A percentile compares a stretch with the other conserved stretches of the same genome.
Evolutionary conservation across 1,284 basidiomycete species (phyloP).

Genomic region (Ceratobasidium sp.): DNA sequence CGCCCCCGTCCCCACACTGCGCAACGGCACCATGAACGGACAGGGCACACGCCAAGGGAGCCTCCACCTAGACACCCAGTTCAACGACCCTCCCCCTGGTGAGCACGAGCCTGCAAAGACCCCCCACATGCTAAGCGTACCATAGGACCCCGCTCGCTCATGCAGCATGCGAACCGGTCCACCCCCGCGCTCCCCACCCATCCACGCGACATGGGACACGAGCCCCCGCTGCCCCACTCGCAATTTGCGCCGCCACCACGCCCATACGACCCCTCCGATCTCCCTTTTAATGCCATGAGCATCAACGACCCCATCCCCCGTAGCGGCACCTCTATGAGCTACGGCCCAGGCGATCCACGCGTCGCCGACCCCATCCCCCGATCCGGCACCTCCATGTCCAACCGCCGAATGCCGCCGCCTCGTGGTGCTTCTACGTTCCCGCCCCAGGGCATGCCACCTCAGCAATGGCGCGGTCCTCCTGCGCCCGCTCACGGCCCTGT

Average conservation of each 20-base stretch:
- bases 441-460: slow-evolving; percentile 34
- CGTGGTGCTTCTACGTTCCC: slow-evolving; percentile 26
- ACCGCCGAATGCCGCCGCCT: slow-evolving; percentile 36
- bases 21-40: slow-evolving; percentile 24
- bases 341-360: slow-evolving; percentile 56
- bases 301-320: slow-evolving; percentile 64
- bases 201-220: slow-evolving; percentile 55
- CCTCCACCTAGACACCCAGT: slow-evolving; percentile 8
- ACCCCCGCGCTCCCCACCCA: slow-evolving; percentile 60
- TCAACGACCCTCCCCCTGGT: slow-evolving; percentile 13
- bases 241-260: slow-evolving; percentile 55
- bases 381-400: slow-evolving; percentile 33
- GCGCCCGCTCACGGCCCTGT: slow-evolving; percentile 12
- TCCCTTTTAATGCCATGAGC: slow-evolving; percentile 61
- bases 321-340: slow-evolving; percentile 67
- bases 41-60: slow-evolving; percentile 22
- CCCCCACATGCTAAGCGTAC: background rate
- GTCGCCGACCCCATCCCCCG: slow-evolving; percentile 51
- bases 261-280: slow-evolving; percentile 61
- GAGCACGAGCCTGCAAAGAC: background rate
- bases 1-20: slow-evolving; percentile 14
- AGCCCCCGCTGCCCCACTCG: slow-evolving; percentile 56
- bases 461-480: slow-evolving; percentile 31
- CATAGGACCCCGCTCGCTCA: slow-evolving; percentile 46
- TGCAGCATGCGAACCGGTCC: slow-evolving; percentile 60